Base-by-base conservation (phyloP, 2,329 filamentous ascomycete species). In the Didymella sp. region DNA sequence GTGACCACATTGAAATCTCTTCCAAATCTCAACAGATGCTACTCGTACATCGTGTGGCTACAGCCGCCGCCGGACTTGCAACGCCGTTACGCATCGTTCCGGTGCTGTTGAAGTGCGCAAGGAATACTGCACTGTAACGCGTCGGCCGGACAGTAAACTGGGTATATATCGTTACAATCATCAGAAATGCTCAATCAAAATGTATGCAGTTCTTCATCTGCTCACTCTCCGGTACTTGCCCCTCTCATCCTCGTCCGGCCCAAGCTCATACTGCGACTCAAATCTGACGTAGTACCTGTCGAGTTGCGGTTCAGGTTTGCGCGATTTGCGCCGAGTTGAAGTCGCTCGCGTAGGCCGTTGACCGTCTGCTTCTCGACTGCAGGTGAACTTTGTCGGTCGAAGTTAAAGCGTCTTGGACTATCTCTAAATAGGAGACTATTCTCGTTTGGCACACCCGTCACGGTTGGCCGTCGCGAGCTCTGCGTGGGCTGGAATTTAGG, bases 151-250 rank as follows among this genome's bases (percentile, higher is more conserved):
- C 56, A 62, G 60, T 51, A 64, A 51, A 62, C 61, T 68, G 63
- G 69, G 64, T 62, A 72, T 66, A 66, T 66, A 68, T 67, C 66
- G 56, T 64, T 60, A 68, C 59, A 65, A 64, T 68, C 67, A 56
- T 71, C 60, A 67, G 67, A 58, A 58, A 58, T 50, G 55, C 55
- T 53, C 55, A 58, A 58, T 44, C 45, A 53, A 45, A 53, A 46
- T 31, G 22, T 42, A 38, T 38, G 33, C 33, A 49, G 50, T 37
- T 60, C 51, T 56, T 40, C 31, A 22, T 48, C 46, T 63, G 61
- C 63, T 75, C 70, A 76, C 64, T 76, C 70, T 58, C 68, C 73
- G 35, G 64, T 71, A 51, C 65, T 70, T 25, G 63, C 64, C 41
- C 72, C 72, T 38, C 72, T 63, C 38, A 66, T 22, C 22, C 72